A percentile compares a stretch with the other conserved stretches of the same genome.
These are phyloP conservation scores for Aurinia saxatilis DNA, from an alignment of 345 rosid genomes.

Conservation along the genomic window DNA sequence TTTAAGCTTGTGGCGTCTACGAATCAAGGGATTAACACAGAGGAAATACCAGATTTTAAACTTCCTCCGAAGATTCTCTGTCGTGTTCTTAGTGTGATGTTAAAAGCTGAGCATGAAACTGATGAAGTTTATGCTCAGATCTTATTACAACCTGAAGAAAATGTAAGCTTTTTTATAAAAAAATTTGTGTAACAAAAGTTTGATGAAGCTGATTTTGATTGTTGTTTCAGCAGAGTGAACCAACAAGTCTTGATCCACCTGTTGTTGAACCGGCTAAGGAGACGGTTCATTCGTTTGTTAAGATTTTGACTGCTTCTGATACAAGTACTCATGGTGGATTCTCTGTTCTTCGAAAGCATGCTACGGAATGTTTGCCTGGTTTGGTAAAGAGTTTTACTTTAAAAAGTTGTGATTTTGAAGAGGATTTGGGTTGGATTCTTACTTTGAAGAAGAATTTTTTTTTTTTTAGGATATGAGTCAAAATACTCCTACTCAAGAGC, in stretches of 20 bases:
- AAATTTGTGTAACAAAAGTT: too few species aligned
- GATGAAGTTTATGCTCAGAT: conserved; percentile 94
- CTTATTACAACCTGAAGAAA: conserved; percentile 58
- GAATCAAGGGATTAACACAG: conserved; percentile 52
- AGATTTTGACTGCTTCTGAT: conserved; percentile 83
- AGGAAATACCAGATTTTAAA: conserved; percentile 51
- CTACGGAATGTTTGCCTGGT: conserved; percentile 69
- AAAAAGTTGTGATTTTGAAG: not conserved
- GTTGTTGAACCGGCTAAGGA: conserved; percentile 39
- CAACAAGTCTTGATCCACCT: conserved; percentile 45
- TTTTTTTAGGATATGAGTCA: conserved; percentile 42
- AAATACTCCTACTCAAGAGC: conserved; percentile 62
- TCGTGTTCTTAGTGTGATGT: conserved; percentile 48
- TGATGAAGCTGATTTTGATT: not conserved
- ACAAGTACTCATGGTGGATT: conserved; percentile 96
- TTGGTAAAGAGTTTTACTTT: conserved; percentile 31
- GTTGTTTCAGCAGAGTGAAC: conserved; percentile 53
- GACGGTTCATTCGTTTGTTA: conserved; percentile 60
- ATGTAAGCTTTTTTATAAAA: conserved; percentile 33
- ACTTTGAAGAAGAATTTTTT: not conserved
- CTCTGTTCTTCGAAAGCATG: conserved; percentile 84
- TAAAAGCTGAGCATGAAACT: conserved; percentile 73
- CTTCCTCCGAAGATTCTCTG: conserved; percentile 84
- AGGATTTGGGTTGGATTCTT: not conserved
- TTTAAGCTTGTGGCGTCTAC: conserved; percentile 82